These are phyloP conservation scores for Pterocarpus macrocarpus DNA, from an alignment of 306 rosid species.

Conservation along the genomic window DNA sequence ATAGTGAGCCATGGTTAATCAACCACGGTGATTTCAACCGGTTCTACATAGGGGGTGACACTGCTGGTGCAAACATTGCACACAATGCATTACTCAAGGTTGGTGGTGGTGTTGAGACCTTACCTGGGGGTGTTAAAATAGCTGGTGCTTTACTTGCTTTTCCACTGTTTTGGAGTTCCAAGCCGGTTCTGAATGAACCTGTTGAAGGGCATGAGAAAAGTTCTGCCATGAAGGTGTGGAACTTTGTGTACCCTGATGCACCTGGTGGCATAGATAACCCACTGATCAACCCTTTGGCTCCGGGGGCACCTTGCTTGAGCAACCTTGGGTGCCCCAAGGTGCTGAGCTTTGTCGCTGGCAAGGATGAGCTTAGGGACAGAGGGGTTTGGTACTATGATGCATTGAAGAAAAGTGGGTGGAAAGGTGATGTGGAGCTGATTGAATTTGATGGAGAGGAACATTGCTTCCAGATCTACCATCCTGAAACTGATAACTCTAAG, in stretches of 20 bases:
- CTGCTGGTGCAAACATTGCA: slow-evolving; percentile 55
- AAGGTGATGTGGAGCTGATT: slow-evolving; percentile 55
- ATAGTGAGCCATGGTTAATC: slow-evolving; percentile 59
- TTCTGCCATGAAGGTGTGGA: slow-evolving; percentile 43
- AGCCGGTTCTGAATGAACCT: slow-evolving; percentile 48
- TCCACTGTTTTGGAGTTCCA: slow-evolving; percentile 57
- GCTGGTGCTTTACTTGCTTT: slow-evolving; percentile 44
- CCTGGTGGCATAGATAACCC: slow-evolving; percentile 56
- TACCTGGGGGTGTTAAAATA: slow-evolving; percentile 49
- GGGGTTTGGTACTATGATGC: slow-evolving; percentile 55
- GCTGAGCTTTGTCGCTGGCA: slow-evolving; percentile 51
- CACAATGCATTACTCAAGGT: slow-evolving; percentile 48
- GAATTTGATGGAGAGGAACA: slow-evolving; percentile 57
- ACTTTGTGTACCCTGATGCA: slow-evolving; percentile 54
- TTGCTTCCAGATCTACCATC: slow-evolving; percentile 51
- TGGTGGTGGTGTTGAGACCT: slow-evolving; percentile 42
- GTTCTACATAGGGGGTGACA: slow-evolving; percentile 57
- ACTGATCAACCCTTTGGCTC: slow-evolving; percentile 54
- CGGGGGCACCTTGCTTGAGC: slow-evolving; percentile 55
- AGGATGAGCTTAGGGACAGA: slow-evolving; percentile 59
- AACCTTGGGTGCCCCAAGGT: slow-evolving; percentile 47
- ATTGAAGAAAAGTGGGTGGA: slow-evolving; percentile 60
- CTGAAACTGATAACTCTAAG: slow-evolving; percentile 51
- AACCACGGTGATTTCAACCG: slow-evolving; percentile 55
- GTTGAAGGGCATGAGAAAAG: slow-evolving; percentile 41